Evolutionary conservation across 106 monocot genomes (phyloP), one percentile per base, ranked within the genome.

Genomic region (Dioscorea alata): DNA sequence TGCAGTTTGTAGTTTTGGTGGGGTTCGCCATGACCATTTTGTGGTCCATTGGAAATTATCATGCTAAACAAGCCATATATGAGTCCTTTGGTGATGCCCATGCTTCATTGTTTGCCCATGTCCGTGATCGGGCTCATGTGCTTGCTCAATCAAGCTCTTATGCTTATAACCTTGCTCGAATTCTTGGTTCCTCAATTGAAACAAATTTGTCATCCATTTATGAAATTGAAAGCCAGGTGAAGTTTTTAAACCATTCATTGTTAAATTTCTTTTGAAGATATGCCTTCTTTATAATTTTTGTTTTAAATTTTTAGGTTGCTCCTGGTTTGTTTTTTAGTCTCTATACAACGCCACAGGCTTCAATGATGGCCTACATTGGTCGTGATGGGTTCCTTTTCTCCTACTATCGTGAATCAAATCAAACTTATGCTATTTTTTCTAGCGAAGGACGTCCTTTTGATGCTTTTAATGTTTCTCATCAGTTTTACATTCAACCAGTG

Each of bases 301-400:
- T 21, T 63, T 31, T 74, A 13, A 21, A 48, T 23, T 17, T 56
- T 14, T 56, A 76, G 76, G 48, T 69, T 63, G 76, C 42, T 4
- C 48, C 62, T 25, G 5, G 15, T 6, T 56, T 76, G 56, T 76
- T 69, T 33, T 20, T 63, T 21, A 33, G 69, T 34, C 63, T 76
- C 8, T 21, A 4, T 0, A 63, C 21, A 23, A 63, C 25, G 23
- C 50, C 4, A 56, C 18, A 35, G 34, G 20, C 56, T 12, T 63
- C 76, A 13, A 52, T 69, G 21, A 56, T 76, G 14, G 62, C 76
- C 42, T 76, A 54, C 50, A 48, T 76, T 33, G 67, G 54, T 8
- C 2, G 35, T 0, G 13, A 63, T 54, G 42, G 54, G 10, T 12
- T 48, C 25, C 15, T 63, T 14, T 68, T 76, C 42, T 69, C 76